A percentile compares a stretch with the other conserved stretches of the same genome.
Evolutionary conservation across 179 eudicot genomes (phyloP).

Genomic region (Silene vulgaris): DNA sequence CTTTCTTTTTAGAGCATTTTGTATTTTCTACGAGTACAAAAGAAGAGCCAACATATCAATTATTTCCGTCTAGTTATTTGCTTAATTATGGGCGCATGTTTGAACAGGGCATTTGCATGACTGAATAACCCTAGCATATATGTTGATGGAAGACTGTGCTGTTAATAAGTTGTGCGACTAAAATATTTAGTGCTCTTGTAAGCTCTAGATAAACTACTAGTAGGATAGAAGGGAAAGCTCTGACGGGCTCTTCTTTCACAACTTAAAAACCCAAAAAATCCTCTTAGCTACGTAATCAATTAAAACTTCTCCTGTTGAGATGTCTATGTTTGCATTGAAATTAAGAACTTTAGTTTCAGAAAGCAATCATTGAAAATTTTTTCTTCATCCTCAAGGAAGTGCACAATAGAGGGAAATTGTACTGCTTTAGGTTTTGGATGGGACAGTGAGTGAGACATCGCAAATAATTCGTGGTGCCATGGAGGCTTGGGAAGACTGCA

Average conservation of each 20-base stretch:
- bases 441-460: slow-evolving; percentile 18
- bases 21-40: too few relatives aligned
- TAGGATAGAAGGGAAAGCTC: too few relatives aligned
- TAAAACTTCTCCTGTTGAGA: neutral
- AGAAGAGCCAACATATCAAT: neutral
- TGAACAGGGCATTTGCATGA: neutral
- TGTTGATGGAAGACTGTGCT: too few relatives aligned
- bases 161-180: too few relatives aligned
- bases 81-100: neutral
- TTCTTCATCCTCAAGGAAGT: neutral
- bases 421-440: neutral
- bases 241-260: too few relatives aligned
- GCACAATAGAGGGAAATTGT: neutral
- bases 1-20: too few relatives aligned
- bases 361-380: too few relatives aligned
- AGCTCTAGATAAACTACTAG: neutral
- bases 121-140: neutral
- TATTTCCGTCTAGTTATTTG: neutral
- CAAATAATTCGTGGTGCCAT: slow-evolving; percentile 9
- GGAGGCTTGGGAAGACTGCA: slow-evolving; percentile 17
- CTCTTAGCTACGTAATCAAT: too few relatives aligned
- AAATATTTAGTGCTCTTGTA: neutral
- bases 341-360: neutral
- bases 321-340: neutral
- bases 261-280: too few relatives aligned